These are phyloP conservation scores for Podospora sp. DNA, from an alignment of 495 filamentous ascomycete species.

Conservation along the genomic window DNA sequence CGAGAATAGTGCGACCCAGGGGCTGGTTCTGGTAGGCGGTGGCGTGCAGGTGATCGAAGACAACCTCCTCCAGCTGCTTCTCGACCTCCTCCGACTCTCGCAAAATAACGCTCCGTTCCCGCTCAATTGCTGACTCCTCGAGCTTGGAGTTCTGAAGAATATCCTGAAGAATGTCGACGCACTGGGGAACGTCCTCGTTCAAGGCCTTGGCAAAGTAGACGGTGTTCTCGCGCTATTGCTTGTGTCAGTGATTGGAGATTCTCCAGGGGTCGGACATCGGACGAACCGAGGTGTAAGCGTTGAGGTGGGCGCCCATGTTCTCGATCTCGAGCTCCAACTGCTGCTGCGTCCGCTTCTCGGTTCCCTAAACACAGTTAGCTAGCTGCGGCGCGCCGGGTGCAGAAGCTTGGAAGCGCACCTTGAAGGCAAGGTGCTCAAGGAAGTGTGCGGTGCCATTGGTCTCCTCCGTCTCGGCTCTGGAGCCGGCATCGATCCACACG, in stretches of 20 bases:
- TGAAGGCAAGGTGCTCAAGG: conserved; percentile 99
- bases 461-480: conserved; percentile 95
- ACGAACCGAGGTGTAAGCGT: conserved; percentile 98
- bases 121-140: conserved; percentile 87
- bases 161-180: conserved; percentile 96
- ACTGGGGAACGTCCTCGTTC: conserved; percentile 92
- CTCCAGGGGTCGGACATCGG: conserved; percentile 24
- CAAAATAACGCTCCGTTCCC: conserved; percentile 96
- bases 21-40: conserved; percentile 96
- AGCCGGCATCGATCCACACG: conserved; percentile 99
- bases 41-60: conserved; percentile 98
- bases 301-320: conserved; percentile 99
- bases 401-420: conserved; percentile 59
- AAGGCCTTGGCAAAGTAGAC: conserved; percentile 99
- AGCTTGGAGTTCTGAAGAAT: conserved; percentile 99
- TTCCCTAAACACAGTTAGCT: conserved; percentile 59
- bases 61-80: conserved; percentile 98
- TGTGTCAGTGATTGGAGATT: conserved; percentile 38
- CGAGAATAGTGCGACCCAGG: conserved; percentile 95
- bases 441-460: conserved; percentile 99
- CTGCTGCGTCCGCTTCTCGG: conserved; percentile 86
- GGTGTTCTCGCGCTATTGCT: conserved; percentile 86
- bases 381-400: conserved; percentile 3
- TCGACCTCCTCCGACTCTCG: conserved; percentile 99
- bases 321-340: conserved; percentile 99